A percentile compares a stretch with the other conserved stretches of the same genome.
Conservation (phyloP, 1,284 basidiomycete genomes). For the Leccinum colubrinum region DNA sequence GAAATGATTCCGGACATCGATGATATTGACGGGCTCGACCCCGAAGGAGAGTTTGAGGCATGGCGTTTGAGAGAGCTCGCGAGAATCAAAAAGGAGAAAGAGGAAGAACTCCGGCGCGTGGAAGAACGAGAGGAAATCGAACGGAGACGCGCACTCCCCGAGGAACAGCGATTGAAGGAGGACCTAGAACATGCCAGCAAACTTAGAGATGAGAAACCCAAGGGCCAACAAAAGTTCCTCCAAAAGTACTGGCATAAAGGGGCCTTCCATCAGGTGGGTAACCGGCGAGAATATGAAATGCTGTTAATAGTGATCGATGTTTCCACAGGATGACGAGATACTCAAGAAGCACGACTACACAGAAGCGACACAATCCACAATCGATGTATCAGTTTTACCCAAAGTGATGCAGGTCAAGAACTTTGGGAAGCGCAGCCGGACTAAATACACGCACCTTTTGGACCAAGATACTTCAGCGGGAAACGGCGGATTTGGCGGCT, state of each 20-base stretch:
- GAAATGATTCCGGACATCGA: conserved; percentile 85
- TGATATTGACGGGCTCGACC: conserved; percentile 93
- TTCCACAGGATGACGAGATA: conserved; percentile 80
- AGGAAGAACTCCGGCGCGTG: conserved; percentile 75
- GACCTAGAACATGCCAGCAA: conserved; percentile 86
- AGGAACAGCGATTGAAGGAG: conserved; percentile 87
- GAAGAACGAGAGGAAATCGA: conserved; percentile 90
- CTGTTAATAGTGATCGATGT: conserved; percentile 12
- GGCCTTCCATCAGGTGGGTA: conserved; percentile 88
- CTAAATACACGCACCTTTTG: conserved; percentile 93
- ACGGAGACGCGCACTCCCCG: conserved; percentile 85
- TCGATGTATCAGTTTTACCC: conserved; percentile 86
- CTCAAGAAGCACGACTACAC: conserved; percentile 85
- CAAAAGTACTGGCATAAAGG: conserved; percentile 99
- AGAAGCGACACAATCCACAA: conserved; percentile 81
- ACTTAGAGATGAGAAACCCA: conserved; percentile 78
- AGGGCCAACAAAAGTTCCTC: conserved; percentile 88
- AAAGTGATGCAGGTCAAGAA: conserved; percentile 97
- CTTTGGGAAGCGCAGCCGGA: conserved; percentile 91
- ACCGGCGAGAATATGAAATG: not conserved
- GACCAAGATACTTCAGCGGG: conserved; percentile 87
- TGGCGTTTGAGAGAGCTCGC: conserved; percentile 93
- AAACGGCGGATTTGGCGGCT: conserved; percentile 68
- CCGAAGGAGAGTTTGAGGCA: conserved; percentile 89
- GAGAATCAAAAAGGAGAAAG: conserved; percentile 89